A percentile compares a stretch with the other conserved stretches of the same genome.
These are phyloP conservation scores for Mortierella sp. DNA, from an alignment of 371 early-diverging fungal genomes.

Conservation along the genomic window DNA sequence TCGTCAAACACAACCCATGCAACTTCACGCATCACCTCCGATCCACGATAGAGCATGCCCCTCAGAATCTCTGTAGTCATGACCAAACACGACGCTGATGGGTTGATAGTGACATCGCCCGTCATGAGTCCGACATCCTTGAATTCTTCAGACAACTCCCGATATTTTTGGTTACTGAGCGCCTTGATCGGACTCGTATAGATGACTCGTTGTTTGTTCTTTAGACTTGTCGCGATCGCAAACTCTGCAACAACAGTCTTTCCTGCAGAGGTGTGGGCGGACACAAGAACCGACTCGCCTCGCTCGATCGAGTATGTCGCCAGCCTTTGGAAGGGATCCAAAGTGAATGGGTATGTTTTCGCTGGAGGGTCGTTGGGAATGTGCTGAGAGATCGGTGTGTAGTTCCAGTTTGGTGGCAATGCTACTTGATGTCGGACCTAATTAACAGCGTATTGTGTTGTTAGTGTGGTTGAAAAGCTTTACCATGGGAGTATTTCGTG, in stretches of 20 bases:
- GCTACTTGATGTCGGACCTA: conserved; percentile 96
- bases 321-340: conserved; percentile 98
- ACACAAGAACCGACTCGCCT: conserved; percentile 96
- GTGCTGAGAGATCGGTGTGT: conserved; percentile 89
- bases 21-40: conserved; percentile 98
- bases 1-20: conserved; percentile 99
- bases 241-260: conserved; percentile 99
- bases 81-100: conserved; percentile 96
- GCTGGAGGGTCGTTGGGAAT: conserved; percentile 85
- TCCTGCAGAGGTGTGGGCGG: conserved; percentile 99
- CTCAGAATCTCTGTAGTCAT: conserved; percentile 99
- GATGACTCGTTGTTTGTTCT: conserved; percentile 97
- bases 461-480: background rate
- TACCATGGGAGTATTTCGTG: no score
- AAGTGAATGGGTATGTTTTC: conserved; percentile 90
- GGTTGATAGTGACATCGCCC: conserved; percentile 99
- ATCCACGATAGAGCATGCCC: conserved; percentile 99
- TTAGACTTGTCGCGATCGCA: conserved; percentile 96
- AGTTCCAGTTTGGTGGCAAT: conserved; percentile 88
- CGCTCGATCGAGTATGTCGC: conserved; percentile 94
- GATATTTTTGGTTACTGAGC: conserved; percentile 99
- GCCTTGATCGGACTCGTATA: conserved; percentile 99
- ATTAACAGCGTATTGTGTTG: background rate
- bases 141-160: conserved; percentile 97
- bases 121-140: conserved; percentile 99